Evolutionary conservation across 2,329 filamentous ascomycete species (phyloP), one percentile per base, ranked within the genome.

Genomic region (Acrodontium crateriforme): DNA sequence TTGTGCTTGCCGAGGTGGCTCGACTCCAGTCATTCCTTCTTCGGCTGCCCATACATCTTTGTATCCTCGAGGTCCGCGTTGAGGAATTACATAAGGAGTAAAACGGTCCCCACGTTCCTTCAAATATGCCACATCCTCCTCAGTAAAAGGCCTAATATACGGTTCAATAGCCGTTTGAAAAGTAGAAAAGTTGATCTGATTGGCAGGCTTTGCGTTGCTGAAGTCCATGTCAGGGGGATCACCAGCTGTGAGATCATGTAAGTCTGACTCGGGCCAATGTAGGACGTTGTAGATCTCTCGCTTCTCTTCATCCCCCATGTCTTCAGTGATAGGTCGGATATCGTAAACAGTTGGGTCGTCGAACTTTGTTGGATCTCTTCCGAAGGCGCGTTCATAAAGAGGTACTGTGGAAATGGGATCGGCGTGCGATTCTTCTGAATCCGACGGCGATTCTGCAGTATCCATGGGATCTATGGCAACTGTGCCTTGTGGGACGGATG

Each of bases 221-320:
- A 94, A 95, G 58, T 98, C 89, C 52, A 82, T 84, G 54, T 95
- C 85, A 1, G 89, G 87, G 2, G 85, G 80, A 20, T 79, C 75
- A 25, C 89, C 89, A 8, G 87, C 79, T 38, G 92, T 91, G 41
- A 89, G 64, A 47, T 94, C 77, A 32, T 74, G 67, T 6, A 98
- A 65, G 46, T 94, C 81, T 38, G 71, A 77, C 28, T 67, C 68
- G 1, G 89, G 89, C 49, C 89, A 98, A 9, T 71, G 65, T 4
- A 79, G 74, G 10, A 98, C 89, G 6, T 82, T 83, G 53, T 82
- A 91, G 28, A 95, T 87, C 41, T 79, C 72, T 49, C 78, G 84
- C 53, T 77, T 81, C 46, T 92, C 77, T n/a, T 87, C 78, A 32
- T 84, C 73, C 2, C 73, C 67, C 77, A 93, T 92, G 38, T 69